Evolutionary conservation across 139 green algal genomes (phyloP).

Genomic region (Nannochloris sp.): DNA sequence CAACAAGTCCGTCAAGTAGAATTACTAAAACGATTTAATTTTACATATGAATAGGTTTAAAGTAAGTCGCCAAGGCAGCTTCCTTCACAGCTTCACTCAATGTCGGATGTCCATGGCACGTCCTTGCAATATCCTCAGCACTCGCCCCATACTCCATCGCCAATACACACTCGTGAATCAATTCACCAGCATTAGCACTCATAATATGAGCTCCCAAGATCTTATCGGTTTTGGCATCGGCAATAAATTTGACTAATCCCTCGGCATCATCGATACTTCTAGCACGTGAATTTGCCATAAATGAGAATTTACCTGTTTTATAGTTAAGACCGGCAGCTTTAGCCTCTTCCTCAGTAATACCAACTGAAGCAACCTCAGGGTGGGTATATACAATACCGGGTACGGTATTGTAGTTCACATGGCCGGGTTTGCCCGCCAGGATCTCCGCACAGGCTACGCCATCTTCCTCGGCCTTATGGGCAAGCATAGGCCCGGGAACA

Average conservation of each 20-base stretch:
- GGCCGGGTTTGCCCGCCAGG: slow-evolving; percentile 79
- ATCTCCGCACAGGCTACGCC: slow-evolving; percentile 93
- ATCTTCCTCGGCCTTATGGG: slow-evolving; percentile 99
- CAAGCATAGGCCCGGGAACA: slow-evolving; percentile 93
- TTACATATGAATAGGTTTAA: slow-evolving; percentile 91
- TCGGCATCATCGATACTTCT: slow-evolving; percentile 82
- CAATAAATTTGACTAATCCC: slow-evolving; percentile 92
- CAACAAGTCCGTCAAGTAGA: not conserved
- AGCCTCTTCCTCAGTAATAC: slow-evolving; percentile 75
- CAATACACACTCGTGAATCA: slow-evolving; percentile 78
- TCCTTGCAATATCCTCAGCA: slow-evolving; percentile 90
- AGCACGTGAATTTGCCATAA: slow-evolving; percentile 95
- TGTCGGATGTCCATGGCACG: slow-evolving; percentile 97
- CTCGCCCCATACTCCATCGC: slow-evolving; percentile 91
- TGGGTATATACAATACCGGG: slow-evolving; percentile 97
- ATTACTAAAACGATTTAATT: not conserved
- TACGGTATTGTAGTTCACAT: slow-evolving; percentile 98
- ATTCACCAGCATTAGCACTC: slow-evolving; percentile 87
- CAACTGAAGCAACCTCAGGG: slow-evolving; percentile 81
- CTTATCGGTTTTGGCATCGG: slow-evolving; percentile 87
- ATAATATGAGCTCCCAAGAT: slow-evolving; percentile 96
- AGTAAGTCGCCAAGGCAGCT: slow-evolving; percentile 76
- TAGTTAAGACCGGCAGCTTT: slow-evolving; percentile 69
- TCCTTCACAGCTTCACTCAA: slow-evolving; percentile 96
- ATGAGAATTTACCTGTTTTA: slow-evolving; percentile 90